phyloP scores from a whole-genome alignment of 2,329 filamentous ascomycete genomes.

The Cryphonectria parasitica region DNA sequence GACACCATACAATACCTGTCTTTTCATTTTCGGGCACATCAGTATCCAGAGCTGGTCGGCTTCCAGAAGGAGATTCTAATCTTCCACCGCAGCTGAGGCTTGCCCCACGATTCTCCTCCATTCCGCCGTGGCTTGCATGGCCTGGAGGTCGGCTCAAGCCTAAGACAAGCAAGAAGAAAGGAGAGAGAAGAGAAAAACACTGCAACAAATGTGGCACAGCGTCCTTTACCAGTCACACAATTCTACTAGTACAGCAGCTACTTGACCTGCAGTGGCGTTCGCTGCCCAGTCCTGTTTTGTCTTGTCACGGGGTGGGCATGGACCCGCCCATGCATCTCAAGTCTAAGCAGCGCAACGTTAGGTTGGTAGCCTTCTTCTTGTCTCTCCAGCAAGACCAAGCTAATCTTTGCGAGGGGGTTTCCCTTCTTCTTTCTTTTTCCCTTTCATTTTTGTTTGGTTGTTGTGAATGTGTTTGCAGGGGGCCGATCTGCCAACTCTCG shows the following conservation, averaged over 20 bases:
- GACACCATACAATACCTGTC: neutral
- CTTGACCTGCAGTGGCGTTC: constrained; percentile 15
- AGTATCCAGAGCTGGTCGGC: constrained; percentile 9
- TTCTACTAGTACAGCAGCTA: neutral
- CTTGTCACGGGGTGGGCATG: neutral
- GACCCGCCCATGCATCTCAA: neutral
- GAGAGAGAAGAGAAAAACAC: neutral
- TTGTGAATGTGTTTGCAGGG: neutral
- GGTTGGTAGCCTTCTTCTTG: neutral
- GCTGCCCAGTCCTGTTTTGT: constrained; percentile 5
- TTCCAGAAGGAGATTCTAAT: constrained; percentile 26
- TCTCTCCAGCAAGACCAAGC: neutral
- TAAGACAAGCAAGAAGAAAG: neutral
- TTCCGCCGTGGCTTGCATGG: constrained; percentile 1
- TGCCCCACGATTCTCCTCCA: constrained; percentile 9
- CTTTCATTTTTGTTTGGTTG: neutral
- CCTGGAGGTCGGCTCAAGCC: neutral
- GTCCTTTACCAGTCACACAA: constrained; percentile 14
- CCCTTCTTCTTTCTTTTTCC: neutral
- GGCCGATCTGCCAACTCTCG: neutral
- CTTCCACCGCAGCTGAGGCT: constrained; percentile 23
- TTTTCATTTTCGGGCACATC: neutral
- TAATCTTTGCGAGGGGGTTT: neutral
- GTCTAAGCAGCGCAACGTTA: constrained; percentile 5
- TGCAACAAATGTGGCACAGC: neutral